Evolutionary conservation across 257 asterid genomes (phyloP).

Genomic region (Sherardia arvensis): DNA sequence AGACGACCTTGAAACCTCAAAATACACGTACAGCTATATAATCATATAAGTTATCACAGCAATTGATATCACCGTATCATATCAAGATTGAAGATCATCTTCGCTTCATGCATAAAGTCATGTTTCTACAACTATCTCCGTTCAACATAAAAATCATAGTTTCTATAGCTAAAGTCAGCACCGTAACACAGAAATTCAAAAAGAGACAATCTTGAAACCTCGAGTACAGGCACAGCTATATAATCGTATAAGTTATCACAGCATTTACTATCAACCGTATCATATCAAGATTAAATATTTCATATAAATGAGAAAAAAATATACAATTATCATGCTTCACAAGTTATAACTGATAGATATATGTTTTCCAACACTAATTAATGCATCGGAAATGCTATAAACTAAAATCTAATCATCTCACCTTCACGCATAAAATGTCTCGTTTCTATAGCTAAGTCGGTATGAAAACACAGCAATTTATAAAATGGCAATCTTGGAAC

Average conservation of each 20-base stretch:
- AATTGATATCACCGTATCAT: too few species aligned
- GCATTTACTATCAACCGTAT: not conserved
- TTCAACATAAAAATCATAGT: not conserved
- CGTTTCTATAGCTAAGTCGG: not conserved
- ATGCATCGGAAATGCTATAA: too few species aligned
- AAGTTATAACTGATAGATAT: too few species aligned
- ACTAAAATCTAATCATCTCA: too few species aligned
- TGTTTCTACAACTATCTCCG: not conserved
- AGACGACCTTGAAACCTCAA: too few species aligned
- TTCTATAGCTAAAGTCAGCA: not conserved
- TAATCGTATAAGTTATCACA: not conserved
- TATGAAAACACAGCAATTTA: not conserved
- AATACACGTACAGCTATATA: not conserved
- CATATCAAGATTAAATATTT: constrained; percentile 1
- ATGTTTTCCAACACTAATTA: too few species aligned
- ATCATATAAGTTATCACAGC: too few species aligned
- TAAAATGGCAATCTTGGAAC: not conserved
- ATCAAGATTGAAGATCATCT: too few species aligned
- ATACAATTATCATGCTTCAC: too few species aligned
- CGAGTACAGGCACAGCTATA: not conserved
- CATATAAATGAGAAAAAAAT: not conserved
- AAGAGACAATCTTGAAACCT: not conserved
- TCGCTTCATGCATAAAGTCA: not conserved
- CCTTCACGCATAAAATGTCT: too few species aligned
- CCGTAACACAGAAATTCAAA: not conserved